These are phyloP conservation scores for Boletus speciosus DNA, from an alignment of 768 basidiomycete species.

Conservation along the genomic window DNA sequence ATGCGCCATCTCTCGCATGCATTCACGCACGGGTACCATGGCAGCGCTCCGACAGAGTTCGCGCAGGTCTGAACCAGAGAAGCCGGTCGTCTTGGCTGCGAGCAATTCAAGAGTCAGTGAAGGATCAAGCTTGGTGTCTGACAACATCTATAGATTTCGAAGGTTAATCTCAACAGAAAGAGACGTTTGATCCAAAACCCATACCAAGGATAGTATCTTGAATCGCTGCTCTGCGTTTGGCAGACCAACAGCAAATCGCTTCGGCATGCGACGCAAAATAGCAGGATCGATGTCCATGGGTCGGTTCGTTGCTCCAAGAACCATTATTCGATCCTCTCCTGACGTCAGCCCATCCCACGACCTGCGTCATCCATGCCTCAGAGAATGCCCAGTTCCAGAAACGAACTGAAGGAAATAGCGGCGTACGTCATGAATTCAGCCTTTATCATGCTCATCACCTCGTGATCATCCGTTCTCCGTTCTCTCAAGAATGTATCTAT, in stretches of 20 bases:
- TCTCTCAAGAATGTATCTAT: constrained; percentile 95
- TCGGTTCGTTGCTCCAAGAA: constrained; percentile 93
- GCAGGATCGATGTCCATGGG: constrained; percentile 89
- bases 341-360: constrained; percentile 95
- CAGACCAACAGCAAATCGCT: constrained; percentile 83
- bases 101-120: constrained; percentile 60
- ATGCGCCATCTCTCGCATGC: constrained; percentile 53
- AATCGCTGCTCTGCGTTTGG: constrained; percentile 76
- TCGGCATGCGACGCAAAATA: constrained; percentile 95
- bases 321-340: constrained; percentile 74
- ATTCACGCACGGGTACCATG: constrained; percentile 88
- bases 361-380: constrained; percentile 35
- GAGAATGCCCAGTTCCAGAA: background rate
- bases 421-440: constrained; percentile 91
- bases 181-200: constrained; percentile 13
- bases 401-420: background rate
- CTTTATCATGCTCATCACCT: constrained; percentile 98
- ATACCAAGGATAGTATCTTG: constrained; percentile 79
- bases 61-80: constrained; percentile 87
- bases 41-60: constrained; percentile 93
- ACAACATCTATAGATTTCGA: constrained; percentile 63
- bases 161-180: background rate
- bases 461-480: constrained; percentile 85
- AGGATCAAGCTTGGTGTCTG: constrained; percentile 64
- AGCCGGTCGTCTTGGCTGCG: constrained; percentile 65